Base-by-base conservation (phyloP, 2,329 filamentous ascomycete species). In the Rhynchosporium secalis region DNA sequence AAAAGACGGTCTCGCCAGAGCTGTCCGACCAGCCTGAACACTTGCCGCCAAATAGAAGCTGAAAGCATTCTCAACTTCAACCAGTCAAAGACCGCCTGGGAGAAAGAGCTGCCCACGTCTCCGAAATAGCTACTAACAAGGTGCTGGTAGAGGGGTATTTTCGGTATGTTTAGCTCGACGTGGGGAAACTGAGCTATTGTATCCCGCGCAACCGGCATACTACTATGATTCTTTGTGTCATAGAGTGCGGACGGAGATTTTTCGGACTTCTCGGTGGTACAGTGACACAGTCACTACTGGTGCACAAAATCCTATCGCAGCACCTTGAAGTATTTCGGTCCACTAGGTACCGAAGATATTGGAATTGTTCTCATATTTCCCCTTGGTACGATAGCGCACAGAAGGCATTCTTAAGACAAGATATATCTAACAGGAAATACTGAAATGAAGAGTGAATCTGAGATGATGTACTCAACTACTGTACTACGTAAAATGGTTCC, bases 241-340 rank as follows among this genome's bases (percentile, higher is more conserved):
- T 49, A 8, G 12, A 29, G 31, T 49, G 41, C 46, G 54, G 48
- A 28, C 62, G 59, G 62, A 41, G 58, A 64, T 64, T 36, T 41
- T 29, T 61, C 59, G 52, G 52, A 26, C 36, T 28, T 48, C 31
- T 61, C 58, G 62, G 57, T 46, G 57, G 33, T 36, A 10, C 33
- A 36, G 33, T 36, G 9, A 5, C 9, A 10, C 9, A 36, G 6
- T 36, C 20, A 10, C 6, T 36, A 36, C 33, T 36, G 33, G 56
- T 56, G 9, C 20, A 46, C 13, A 56, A 40, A 8, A 43, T 26
- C 51, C 7, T n/a, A 41, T 10, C 51, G 43, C n/a, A 40, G 48
- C 59, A 52, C 56, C 49, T 56, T 28, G 13, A 38, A 45, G 38
- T 40, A 59, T 33, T 45, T 61, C 62, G 62, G 62, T 52, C 61